Evolutionary conservation across 306 rosid genomes (phyloP), one percentile per base, ranked within the genome.

Genomic region (Acacia confusa): DNA sequence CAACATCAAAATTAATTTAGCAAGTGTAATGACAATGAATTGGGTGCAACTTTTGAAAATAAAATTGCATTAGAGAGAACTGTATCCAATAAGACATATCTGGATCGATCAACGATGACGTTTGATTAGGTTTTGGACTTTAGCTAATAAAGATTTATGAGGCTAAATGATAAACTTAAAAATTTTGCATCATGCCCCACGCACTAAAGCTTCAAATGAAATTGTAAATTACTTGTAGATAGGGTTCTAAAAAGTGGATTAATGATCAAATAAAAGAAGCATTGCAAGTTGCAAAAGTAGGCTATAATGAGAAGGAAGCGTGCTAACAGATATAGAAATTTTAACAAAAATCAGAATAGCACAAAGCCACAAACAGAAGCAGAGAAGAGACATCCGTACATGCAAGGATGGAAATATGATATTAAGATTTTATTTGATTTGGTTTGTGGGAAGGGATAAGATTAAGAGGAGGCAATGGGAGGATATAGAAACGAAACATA

Each of bases 151-250:
- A 78, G 55, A 55, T 9, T 6, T 69, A 19, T 75, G 80, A 75
- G 75, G 75, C 74, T 70, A 70, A 48, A 41, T 60, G 84, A 83
- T 83, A 40, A 74, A 61, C 73, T 70, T 43, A 13, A 70, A 32
- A 50, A 73, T 78, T 57, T 75, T 69, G 63, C 48, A 70, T 74
- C 40, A 53, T 64, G 85, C 64, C 81, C 85, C 86, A 83, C 85
- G 68, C 68, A 45, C 44, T 60, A 57, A 50, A 65, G 45, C 72
- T 12, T 69, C 64, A 60, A 81, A 45, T 32, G 57, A 50, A 50
- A 50, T 16, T 20, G 57, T 50, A 15, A 71, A 82, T 41, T 57
- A 70, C 84, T 41, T 57, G 68, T 44, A 78, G 78, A 78, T 67
- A 82, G 77, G 70, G 48, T 68, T 81, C n/a, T 13, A 48, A 65